Conservation (phyloP, 164 flowering plant genomes). For the Aristolochia californica region DNA sequence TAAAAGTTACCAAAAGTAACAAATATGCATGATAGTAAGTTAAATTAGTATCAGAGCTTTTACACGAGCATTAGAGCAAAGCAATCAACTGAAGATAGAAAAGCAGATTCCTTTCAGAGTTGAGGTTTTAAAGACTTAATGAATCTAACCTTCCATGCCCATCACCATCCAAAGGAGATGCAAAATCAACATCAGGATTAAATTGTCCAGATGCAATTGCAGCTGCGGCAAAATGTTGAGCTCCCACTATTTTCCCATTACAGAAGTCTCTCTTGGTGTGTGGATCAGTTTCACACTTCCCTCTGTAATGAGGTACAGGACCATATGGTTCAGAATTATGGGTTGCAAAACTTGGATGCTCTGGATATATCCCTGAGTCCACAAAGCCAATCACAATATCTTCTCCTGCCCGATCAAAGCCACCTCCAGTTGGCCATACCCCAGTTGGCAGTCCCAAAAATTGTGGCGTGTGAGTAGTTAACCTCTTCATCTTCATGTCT, state of each 20-base stretch:
- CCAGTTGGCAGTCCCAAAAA: slow-evolving; percentile 98
- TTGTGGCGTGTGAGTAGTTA: slow-evolving; percentile 94
- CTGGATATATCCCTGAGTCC: slow-evolving; percentile 91
- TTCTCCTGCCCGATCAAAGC: slow-evolving; percentile 89
- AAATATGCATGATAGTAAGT: too few relatives aligned
- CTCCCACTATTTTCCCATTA: slow-evolving; percentile 94
- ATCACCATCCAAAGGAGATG: slow-evolving; percentile 97
- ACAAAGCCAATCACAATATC: slow-evolving; percentile 90
- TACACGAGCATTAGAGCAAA: too few relatives aligned
- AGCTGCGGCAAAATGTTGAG: slow-evolving; percentile 95
- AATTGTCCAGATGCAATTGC: slow-evolving; percentile 88
- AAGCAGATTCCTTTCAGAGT: too few relatives aligned
- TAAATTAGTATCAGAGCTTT: too few relatives aligned
- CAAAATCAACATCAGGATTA: slow-evolving; percentile 72
- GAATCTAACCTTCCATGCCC: slow-evolving; percentile 93
- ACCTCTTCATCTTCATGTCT: slow-evolving; percentile 88
- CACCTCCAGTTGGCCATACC: slow-evolving; percentile 99
- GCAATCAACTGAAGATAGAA: too few relatives aligned
- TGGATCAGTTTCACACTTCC: slow-evolving; percentile 91
- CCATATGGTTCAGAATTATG: slow-evolving; percentile 64
- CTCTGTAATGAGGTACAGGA: slow-evolving; percentile 69
- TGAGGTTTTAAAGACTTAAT: too few relatives aligned
- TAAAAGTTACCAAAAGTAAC: too few relatives aligned
- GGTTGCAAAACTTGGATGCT: slow-evolving; percentile 79
- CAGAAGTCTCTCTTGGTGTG: slow-evolving; percentile 60